Percentiles rank a stretch among this genome's conserved stretches.
Evolutionary conservation across 352 stramenopile genomes (phyloP).

Genomic region (Phytophthora idaei): DNA sequence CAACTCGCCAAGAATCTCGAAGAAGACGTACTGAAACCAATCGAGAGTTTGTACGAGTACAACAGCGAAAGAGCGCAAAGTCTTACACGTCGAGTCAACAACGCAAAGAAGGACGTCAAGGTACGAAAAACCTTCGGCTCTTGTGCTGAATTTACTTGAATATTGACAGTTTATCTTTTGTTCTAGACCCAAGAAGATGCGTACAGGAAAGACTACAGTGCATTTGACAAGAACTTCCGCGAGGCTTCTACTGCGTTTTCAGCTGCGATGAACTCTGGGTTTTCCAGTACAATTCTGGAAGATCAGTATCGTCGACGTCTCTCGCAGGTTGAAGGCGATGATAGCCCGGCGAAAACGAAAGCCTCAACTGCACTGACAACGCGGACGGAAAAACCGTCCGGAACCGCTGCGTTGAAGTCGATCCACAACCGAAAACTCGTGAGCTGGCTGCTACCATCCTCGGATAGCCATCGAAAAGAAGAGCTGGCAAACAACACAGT

Average conservation of each 20-base stretch:
- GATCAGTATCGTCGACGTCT: conserved; percentile 65
- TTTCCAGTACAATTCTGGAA: conserved; percentile 75
- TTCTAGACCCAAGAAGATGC: conserved; percentile 61
- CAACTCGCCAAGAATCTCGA: conserved; percentile 72
- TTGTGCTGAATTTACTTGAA: neutral
- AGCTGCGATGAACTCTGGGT: conserved; percentile 72
- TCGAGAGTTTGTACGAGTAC: conserved; percentile 61
- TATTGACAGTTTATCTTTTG: conserved; percentile 3
- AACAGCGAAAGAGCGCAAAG: conserved; percentile 64
- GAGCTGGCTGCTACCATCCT: conserved; percentile 74
- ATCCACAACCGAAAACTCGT: conserved; percentile 83
- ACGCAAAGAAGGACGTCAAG: conserved; percentile 83
- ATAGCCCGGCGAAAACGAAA: conserved; percentile 22
- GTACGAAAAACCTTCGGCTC: conserved; percentile 12
- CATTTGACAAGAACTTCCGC: conserved; percentile 77
- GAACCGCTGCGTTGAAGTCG: conserved; percentile 25
- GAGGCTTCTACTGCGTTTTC: conserved; percentile 68
- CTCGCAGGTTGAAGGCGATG: conserved; percentile 39
- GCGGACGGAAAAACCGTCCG: conserved; percentile 13
- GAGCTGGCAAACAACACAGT: conserved; percentile 63
- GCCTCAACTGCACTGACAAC: conserved; percentile 5
- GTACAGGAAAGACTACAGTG: conserved; percentile 74
- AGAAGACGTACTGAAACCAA: conserved; percentile 77
- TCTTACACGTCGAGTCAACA: conserved; percentile 57
- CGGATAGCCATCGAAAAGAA: conserved; percentile 73